Evolutionary conservation across 306 rosid species (phyloP).

Genomic region (Dalbergia cultrata): DNA sequence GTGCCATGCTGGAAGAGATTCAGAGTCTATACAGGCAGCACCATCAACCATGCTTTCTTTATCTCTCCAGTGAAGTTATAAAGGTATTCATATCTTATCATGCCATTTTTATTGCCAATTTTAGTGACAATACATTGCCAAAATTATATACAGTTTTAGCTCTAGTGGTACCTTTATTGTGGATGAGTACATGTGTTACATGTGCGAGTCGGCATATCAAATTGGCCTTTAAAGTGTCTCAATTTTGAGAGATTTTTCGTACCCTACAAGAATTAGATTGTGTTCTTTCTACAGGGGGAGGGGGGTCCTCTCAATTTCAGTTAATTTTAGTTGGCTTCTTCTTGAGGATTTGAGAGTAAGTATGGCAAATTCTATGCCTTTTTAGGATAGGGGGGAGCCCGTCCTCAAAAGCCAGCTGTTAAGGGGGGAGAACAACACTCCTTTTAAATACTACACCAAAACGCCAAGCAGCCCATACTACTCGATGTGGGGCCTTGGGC

Average conservation of each 20-base stretch:
- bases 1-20: constrained; percentile 98
- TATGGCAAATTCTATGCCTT: neutral
- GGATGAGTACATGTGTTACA: neutral
- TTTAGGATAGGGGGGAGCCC: neutral
- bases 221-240: constrained; percentile 17
- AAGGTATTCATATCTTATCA: constrained; percentile 63
- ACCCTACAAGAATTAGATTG: neutral
- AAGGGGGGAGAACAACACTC: no score
- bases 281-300: neutral
- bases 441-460: no score
- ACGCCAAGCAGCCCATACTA: no score
- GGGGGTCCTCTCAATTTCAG: neutral
- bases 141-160: constrained; percentile 19
- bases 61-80: constrained; percentile 98
- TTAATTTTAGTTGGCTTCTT: neutral
- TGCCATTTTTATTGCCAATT: constrained; percentile 12
- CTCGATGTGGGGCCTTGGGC: no score
- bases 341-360: neutral
- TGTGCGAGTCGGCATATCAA: neutral
- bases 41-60: constrained; percentile 98
- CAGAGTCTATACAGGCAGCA: constrained; percentile 92
- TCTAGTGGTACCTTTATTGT: constrained; percentile 24
- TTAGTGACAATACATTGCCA: neutral
- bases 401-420: no score
- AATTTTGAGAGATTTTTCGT: neutral